These are phyloP conservation scores for Piper longum DNA, from an alignment of 164 flowering plant genomes.

Conservation along the genomic window DNA sequence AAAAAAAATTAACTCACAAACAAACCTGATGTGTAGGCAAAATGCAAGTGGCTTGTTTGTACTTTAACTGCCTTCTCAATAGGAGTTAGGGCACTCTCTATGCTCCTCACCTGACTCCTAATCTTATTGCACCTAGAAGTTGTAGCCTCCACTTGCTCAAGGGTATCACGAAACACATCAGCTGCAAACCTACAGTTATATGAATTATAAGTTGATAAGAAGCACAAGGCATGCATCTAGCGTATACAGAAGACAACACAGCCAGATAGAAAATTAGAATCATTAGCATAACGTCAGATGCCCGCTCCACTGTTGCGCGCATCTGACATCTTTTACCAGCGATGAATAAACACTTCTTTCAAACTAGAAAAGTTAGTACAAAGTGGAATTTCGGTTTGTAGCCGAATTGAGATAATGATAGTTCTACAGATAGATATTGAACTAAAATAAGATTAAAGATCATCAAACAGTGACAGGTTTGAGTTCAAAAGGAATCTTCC, in stretches of 20 bases:
- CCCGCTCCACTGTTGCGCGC: slow-evolving; percentile 5
- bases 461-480: too few relatives aligned
- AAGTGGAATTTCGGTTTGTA: too few relatives aligned
- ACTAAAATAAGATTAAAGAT: too few relatives aligned
- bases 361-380: too few relatives aligned
- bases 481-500: too few relatives aligned
- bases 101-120: slow-evolving; percentile 42
- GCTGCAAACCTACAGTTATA: slow-evolving; percentile 60
- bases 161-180: slow-evolving; percentile 89
- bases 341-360: neutral
- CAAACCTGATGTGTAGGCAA: slow-evolving; percentile 83
- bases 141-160: slow-evolving; percentile 67
- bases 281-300: neutral
- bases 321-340: neutral
- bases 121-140: slow-evolving; percentile 73
- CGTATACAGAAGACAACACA: too few relatives aligned
- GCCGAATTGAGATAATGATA: neutral
- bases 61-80: slow-evolving; percentile 69
- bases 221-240: too few relatives aligned
- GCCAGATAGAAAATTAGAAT: slow-evolving; percentile 1
- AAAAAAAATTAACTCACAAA: slow-evolving; percentile 5
- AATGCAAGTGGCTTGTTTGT: slow-evolving; percentile 78
- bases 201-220: too few relatives aligned
- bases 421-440: neutral
- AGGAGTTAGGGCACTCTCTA: slow-evolving; percentile 71